Conservation (phyloP, 2,329 filamentous ascomycete genomes). For the Didymella arachidicola region DNA sequence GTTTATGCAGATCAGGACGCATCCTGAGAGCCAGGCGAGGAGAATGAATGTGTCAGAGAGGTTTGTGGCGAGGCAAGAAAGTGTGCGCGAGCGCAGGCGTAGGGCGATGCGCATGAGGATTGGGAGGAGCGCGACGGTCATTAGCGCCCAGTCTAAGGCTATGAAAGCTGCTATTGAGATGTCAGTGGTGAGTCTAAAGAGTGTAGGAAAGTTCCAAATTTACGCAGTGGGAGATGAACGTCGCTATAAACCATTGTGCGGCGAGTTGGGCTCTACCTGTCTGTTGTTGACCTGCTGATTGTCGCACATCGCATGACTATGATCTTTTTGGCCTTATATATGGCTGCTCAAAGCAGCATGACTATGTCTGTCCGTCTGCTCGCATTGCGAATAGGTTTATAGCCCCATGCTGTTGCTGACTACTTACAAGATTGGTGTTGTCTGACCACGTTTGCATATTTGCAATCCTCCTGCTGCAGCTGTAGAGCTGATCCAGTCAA, state of each 20-base stretch:
- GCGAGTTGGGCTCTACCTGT: neutral
- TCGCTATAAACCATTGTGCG: slow-evolving; percentile 32
- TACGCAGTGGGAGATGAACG: slow-evolving; percentile 36
- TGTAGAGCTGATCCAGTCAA: neutral
- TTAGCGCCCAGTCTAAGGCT: slow-evolving; percentile 37
- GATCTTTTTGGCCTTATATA: neutral
- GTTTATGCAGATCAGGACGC: slow-evolving; percentile 35
- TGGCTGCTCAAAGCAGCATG: neutral
- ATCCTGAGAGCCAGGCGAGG: slow-evolving; percentile 24
- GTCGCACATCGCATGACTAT: neutral
- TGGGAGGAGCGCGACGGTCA: slow-evolving; percentile 38
- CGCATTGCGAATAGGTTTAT: neutral
- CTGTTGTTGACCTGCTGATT: neutral
- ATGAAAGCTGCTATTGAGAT: slow-evolving; percentile 36
- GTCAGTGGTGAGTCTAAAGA: neutral
- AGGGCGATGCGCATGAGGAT: slow-evolving; percentile 38
- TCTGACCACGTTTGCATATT: neutral
- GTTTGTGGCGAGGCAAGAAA: slow-evolving; percentile 25
- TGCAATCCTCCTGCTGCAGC: neutral
- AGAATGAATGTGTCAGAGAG: slow-evolving; percentile 33
- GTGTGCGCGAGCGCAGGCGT: slow-evolving; percentile 26
- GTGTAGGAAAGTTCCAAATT: neutral
- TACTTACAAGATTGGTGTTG: neutral
- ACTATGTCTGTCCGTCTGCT: neutral
- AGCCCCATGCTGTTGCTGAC: neutral